phyloP scores from a whole-genome alignment of 306 rosid genomes.

The Ceratonia siliqua region DNA sequence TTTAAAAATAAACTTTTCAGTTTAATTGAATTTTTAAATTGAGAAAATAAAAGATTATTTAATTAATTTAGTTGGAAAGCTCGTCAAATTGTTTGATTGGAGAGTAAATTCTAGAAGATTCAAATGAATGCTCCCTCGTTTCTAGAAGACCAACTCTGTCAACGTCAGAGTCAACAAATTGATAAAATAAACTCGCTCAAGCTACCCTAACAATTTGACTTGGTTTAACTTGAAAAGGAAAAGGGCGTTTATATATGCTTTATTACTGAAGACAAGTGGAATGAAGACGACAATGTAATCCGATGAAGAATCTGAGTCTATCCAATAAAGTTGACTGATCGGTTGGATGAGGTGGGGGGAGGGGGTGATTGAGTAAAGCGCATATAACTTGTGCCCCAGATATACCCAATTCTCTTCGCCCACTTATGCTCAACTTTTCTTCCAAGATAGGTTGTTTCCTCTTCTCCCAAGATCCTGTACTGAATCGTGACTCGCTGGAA shows the following conservation, averaged over 20 bases:
- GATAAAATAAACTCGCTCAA: neutral
- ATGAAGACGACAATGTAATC: neutral
- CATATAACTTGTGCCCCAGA: conserved; percentile 37
- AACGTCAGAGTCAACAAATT: neutral
- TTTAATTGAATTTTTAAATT: neutral
- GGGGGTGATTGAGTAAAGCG: conserved; percentile 31
- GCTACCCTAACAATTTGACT: neutral
- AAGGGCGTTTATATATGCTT: too few relatives aligned
- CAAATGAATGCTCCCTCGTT: neutral
- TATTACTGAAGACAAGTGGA: neutral
- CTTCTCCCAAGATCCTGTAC: too few relatives aligned
- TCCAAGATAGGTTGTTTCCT: conserved; percentile 24
- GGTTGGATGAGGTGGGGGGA: neutral
- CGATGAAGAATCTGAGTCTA: neutral
- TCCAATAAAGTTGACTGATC: neutral
- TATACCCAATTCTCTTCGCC: conserved; percentile 31
- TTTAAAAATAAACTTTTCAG: too few relatives aligned
- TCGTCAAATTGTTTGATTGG: too few relatives aligned
- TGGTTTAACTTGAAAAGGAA: neutral
- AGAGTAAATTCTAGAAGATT: conserved; percentile 5
- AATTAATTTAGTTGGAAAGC: too few relatives aligned
- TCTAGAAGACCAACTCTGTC: conserved; percentile 33
- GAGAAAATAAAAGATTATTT: too few relatives aligned
- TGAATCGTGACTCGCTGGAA: too few relatives aligned
- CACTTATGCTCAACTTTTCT: conserved; percentile 37